Percentiles rank a stretch among this genome's conserved stretches.
Conservation (phyloP, 495 filamentous ascomycete genomes). For the Talaromyces adpressus region DNA sequence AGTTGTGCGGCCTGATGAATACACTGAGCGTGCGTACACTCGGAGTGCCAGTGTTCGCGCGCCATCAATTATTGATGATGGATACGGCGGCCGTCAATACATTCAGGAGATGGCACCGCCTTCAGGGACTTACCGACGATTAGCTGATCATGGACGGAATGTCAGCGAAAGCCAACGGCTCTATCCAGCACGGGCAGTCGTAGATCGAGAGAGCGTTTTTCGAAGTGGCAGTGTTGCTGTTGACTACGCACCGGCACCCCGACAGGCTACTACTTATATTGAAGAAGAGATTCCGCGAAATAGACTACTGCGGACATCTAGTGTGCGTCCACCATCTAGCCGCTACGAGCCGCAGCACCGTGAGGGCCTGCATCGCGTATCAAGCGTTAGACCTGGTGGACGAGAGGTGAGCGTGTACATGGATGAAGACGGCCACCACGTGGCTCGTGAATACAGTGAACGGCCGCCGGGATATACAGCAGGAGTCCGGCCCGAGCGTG, state of each 20-base stretch:
- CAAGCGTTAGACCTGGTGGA: conserved; percentile 42
- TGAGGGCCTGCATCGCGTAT: conserved; percentile 40
- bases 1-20: conserved; percentile 25
- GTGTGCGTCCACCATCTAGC: conserved; percentile 47
- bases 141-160: conserved; percentile 34
- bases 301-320: conserved; percentile 47
- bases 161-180: conserved; percentile 24
- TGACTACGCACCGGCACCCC: conserved; percentile 28
- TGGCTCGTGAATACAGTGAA: conserved; percentile 35
- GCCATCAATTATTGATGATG: conserved; percentile 34
- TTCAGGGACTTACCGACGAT: conserved; percentile 29
- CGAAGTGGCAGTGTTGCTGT: conserved; percentile 33
- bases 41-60: conserved; percentile 34
- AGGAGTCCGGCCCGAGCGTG: conserved; percentile 19
- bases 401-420: conserved; percentile 34
- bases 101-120: conserved; percentile 40
- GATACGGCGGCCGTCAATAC: conserved; percentile 37
- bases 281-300: conserved; percentile 45
- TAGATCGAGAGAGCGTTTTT: conserved; percentile 29
- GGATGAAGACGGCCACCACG: conserved; percentile 27
- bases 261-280: conserved; percentile 25
- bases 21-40: conserved; percentile 28
- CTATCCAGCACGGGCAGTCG: conserved; percentile 21
- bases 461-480: conserved; percentile 31
- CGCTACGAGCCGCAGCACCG: conserved; percentile 47